phyloP scores from a whole-genome alignment of 2,329 filamentous ascomycete species.

The Rutstroemia sp. region DNA sequence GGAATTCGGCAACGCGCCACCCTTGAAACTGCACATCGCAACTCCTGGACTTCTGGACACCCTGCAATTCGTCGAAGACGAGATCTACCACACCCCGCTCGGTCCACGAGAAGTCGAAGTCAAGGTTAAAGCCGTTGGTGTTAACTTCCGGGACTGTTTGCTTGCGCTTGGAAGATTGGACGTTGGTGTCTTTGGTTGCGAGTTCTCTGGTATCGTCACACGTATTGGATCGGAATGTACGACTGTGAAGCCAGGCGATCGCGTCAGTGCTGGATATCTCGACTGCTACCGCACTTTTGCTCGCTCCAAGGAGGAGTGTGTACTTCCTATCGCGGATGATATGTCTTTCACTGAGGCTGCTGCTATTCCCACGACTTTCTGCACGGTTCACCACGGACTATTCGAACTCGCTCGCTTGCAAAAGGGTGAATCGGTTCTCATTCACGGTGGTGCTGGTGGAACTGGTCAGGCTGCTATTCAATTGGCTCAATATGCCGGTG shows the following conservation, averaged over 20 bases:
- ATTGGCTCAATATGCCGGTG: constrained; percentile 27
- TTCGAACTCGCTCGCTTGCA: constrained; percentile 32
- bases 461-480: constrained; percentile 22
- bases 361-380: constrained; percentile 33
- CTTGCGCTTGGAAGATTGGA: constrained; percentile 25
- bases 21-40: constrained; percentile 3
- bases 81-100: constrained; percentile 9
- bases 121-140: constrained; percentile 27
- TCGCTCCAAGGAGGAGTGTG: constrained; percentile 17
- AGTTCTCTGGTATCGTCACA: constrained; percentile 12
- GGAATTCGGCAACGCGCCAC: neutral
- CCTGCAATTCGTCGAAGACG: constrained; percentile 12
- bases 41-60: constrained; percentile 13
- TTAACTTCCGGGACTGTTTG: constrained; percentile 40
- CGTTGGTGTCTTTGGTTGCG: constrained; percentile 5
- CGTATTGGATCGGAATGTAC: constrained; percentile 5
- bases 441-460: constrained; percentile 17
- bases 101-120: constrained; percentile 31
- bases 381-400: constrained; percentile 38
- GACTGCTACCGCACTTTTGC: constrained; percentile 17
- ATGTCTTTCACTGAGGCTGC: constrained; percentile 34
- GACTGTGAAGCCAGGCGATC: constrained; percentile 10
- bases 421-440: constrained; percentile 23
- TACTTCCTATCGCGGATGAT: constrained; percentile 32
- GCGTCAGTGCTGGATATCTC: constrained; percentile 9